phyloP scores from a whole-genome alignment of 345 rosid species.

The Alliaria petiolata region DNA sequence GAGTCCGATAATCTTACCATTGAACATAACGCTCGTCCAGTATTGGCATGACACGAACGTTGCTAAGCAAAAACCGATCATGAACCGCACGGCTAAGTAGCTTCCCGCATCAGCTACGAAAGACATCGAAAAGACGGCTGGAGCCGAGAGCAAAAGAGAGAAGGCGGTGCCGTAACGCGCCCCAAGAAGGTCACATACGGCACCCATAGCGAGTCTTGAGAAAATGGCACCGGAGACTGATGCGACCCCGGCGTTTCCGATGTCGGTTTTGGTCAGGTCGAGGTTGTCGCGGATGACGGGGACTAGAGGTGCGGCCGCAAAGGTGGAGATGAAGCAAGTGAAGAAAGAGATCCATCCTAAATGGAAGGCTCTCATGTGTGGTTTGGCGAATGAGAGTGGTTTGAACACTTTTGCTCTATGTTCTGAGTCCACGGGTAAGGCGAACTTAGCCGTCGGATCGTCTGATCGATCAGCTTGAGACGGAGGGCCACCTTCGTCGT shows the following conservation, averaged over 20 bases:
- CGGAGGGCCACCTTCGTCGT: not conserved
- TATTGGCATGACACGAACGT: slow-evolving; percentile 89
- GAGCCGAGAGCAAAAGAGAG: slow-evolving; percentile 67
- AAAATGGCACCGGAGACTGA: slow-evolving; percentile 80
- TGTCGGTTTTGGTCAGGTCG: slow-evolving; percentile 53
- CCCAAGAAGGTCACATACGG: slow-evolving; percentile 68
- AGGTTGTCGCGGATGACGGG: slow-evolving; percentile 84
- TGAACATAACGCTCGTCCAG: slow-evolving; percentile 92
- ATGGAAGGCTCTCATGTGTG: slow-evolving; percentile 88
- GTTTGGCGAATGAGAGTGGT: slow-evolving; percentile 60
- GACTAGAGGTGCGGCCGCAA: slow-evolving; percentile 82
- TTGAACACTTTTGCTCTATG: slow-evolving; percentile 71
- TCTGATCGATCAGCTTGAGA: slow-evolving; percentile 10
- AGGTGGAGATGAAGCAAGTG: slow-evolving; percentile 83
- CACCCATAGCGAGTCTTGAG: slow-evolving; percentile 86
- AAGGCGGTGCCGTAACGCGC: slow-evolving; percentile 78
- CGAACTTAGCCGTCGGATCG: slow-evolving; percentile 55
- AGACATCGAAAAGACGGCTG: slow-evolving; percentile 81
- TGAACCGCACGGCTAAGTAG: slow-evolving; percentile 67
- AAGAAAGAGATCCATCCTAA: slow-evolving; percentile 89
- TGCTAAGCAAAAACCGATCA: slow-evolving; percentile 92
- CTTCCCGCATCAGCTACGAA: slow-evolving; percentile 53
- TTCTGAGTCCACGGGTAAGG: slow-evolving; percentile 71
- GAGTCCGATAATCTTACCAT: slow-evolving; percentile 67
- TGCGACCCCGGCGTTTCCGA: slow-evolving; percentile 84